Percentiles rank a stretch among this genome's conserved stretches.
phyloP scores from a whole-genome alignment of 345 rosid genomes.

The Populus deltoides region DNA sequence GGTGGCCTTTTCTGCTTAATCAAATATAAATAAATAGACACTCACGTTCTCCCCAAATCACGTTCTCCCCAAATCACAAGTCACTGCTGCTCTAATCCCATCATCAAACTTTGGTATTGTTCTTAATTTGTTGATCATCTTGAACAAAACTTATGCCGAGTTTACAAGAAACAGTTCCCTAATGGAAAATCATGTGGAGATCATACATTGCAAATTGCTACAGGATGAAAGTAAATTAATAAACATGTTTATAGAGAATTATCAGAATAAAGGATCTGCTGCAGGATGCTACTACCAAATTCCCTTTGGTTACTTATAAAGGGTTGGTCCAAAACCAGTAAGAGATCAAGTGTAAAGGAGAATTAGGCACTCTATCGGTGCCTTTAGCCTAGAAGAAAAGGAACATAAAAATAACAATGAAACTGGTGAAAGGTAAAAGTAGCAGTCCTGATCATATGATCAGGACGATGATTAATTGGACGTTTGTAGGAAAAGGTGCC shows the following conservation, averaged over 20 bases:
- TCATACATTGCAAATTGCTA: neutral
- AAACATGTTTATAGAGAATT: neutral
- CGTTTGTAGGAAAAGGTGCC: too few relatives aligned
- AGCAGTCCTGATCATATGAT: too few relatives aligned
- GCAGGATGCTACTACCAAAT: neutral
- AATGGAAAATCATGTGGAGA: too few relatives aligned
- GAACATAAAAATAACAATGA: too few relatives aligned
- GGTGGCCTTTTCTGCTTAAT: neutral
- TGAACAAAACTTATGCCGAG: neutral
- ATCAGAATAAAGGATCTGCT: neutral
- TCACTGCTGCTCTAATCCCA: neutral
- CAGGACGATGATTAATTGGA: too few relatives aligned
- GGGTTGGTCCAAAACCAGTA: neutral
- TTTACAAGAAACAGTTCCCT: neutral
- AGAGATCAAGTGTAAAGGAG: too few relatives aligned
- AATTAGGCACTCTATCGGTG: too few relatives aligned
- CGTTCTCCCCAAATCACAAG: too few relatives aligned
- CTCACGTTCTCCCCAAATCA: too few relatives aligned
- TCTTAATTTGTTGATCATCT: neutral
- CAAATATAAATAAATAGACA: too few relatives aligned
- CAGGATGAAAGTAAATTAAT: neutral
- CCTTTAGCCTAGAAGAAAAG: too few relatives aligned
- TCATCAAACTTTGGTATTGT: neutral
- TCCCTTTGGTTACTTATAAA: neutral
- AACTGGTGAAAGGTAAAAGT: too few relatives aligned